Evolutionary conservation across 1,284 basidiomycete species (phyloP).

Genomic region (Boletellus deceptivus): DNA sequence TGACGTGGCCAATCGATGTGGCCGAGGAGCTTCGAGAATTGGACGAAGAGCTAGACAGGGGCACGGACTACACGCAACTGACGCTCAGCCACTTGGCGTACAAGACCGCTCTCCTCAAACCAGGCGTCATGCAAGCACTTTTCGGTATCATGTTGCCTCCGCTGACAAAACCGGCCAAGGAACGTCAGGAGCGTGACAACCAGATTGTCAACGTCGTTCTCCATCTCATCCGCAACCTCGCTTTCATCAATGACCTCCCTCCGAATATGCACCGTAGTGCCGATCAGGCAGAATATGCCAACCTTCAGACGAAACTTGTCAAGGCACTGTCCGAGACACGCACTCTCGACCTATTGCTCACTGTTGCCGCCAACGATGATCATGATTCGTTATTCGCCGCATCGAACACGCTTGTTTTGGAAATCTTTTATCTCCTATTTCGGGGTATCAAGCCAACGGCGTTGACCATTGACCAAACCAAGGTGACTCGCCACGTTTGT

Average conservation of each 20-base stretch:
- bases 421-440: conserved; percentile 87
- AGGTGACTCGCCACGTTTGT: conserved; percentile 43
- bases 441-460: conserved; percentile 68
- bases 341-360: conserved; percentile 76
- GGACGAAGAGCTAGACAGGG: conserved; percentile 71
- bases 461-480: conserved; percentile 64
- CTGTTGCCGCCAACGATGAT: conserved; percentile 73
- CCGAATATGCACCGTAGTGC: conserved; percentile 65
- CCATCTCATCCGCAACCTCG: conserved; percentile 86
- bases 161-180: conserved; percentile 57
- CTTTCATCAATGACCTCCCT: conserved; percentile 83
- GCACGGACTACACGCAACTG: conserved; percentile 85
- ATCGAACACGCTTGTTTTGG: conserved; percentile 86
- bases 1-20: conserved; percentile 97
- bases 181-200: conserved; percentile 75
- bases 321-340: conserved; percentile 69
- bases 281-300: conserved; percentile 74
- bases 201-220: conserved; percentile 88
- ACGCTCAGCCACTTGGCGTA: conserved; percentile 80
- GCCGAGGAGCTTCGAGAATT: conserved; percentile 89
- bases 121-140: conserved; percentile 65
- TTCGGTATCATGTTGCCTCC: conserved; percentile 71
- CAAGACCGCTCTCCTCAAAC: conserved; percentile 73
- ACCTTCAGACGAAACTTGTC: conserved; percentile 77
- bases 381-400: conserved; percentile 73